Percentiles rank a stretch among this genome's conserved stretches.
Evolutionary conservation across 805 yeast species (phyloP).

Genomic region (Helenozyma baotianmanensis): DNA sequence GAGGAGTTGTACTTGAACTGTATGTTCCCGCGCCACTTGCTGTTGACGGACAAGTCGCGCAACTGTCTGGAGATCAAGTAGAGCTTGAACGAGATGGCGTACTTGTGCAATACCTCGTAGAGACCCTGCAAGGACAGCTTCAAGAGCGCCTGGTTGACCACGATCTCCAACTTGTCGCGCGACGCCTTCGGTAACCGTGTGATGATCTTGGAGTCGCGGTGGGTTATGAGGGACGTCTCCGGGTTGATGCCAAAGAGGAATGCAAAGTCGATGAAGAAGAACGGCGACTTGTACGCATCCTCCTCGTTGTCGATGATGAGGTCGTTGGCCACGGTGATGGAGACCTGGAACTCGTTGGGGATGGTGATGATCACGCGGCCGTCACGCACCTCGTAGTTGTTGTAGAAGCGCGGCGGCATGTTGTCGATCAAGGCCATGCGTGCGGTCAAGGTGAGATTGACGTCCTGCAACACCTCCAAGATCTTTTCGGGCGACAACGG

Average conservation of each 20-base stretch:
- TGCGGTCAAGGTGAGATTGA: conserved; percentile 69
- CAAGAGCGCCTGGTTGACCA: conserved; percentile 50
- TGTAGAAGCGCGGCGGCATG: conserved; percentile 59
- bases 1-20: conserved; percentile 56
- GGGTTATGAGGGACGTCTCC: conserved; percentile 29
- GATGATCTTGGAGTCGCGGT: conserved; percentile 19
- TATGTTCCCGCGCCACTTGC: conserved; percentile 57
- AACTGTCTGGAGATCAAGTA: conserved; percentile 57
- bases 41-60: conserved; percentile 38
- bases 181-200: conserved; percentile 30
- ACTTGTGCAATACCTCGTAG: conserved; percentile 52
- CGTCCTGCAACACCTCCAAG: conserved; percentile 56
- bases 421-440: conserved; percentile 65
- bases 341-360: conserved; percentile 55
- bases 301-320: conserved; percentile 44
- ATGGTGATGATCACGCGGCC: conserved; percentile 72
- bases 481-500: conserved; percentile 53
- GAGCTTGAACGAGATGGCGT: conserved; percentile 61
- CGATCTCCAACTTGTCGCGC: conserved; percentile 45
- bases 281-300: conserved; percentile 50
- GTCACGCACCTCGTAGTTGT: conserved; percentile 58
- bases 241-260: conserved; percentile 51
- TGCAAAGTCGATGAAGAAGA: conserved; percentile 73
- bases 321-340: conserved; percentile 67
- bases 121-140: conserved; percentile 47